phyloP scores from a whole-genome alignment of 176 grass and related monocot species.

The Echinochloa phyllopogon region DNA sequence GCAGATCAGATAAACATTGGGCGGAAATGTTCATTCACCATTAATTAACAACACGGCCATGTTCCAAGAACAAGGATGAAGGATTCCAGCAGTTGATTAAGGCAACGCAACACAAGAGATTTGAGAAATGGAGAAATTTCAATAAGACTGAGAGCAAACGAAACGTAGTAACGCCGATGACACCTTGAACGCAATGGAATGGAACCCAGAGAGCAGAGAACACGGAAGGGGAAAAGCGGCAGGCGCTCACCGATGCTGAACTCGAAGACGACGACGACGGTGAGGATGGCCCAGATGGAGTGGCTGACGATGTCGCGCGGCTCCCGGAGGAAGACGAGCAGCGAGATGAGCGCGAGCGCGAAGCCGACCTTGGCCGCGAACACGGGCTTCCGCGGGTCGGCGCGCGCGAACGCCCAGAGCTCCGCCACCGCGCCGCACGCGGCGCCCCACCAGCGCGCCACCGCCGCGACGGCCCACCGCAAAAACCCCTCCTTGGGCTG shows the following conservation, averaged over 20 bases:
- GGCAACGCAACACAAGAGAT: neutral
- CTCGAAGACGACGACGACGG: slow-evolving; percentile 93
- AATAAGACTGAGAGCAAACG: neutral
- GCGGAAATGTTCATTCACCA: neutral
- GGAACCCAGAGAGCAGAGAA: neutral
- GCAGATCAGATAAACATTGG: neutral
- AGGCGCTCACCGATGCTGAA: slow-evolving; percentile 74
- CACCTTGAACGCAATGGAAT: neutral
- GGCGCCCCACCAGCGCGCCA: slow-evolving; percentile 7
- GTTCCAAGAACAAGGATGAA: neutral
- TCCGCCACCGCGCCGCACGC: slow-evolving; percentile 21
- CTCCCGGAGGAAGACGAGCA: slow-evolving; percentile 87
- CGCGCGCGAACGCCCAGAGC: slow-evolving; percentile 67
- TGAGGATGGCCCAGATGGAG: slow-evolving; percentile 98
- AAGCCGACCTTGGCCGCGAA: slow-evolving; percentile 77
- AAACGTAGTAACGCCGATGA: neutral
- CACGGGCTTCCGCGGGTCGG: slow-evolving; percentile 70
- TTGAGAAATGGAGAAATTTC: neutral
- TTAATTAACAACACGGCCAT: neutral
- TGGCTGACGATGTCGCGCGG: slow-evolving; percentile 68
- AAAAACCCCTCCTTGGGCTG: slow-evolving; percentile 29
- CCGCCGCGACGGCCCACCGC: slow-evolving; percentile 24
- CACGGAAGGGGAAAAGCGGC: too few species aligned
- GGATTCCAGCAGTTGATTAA: neutral
- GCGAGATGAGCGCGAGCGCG: slow-evolving; percentile 65